Conservation (phyloP, 1,139 yeast species). For the Kurtzmaniella quercitrusa region DNA sequence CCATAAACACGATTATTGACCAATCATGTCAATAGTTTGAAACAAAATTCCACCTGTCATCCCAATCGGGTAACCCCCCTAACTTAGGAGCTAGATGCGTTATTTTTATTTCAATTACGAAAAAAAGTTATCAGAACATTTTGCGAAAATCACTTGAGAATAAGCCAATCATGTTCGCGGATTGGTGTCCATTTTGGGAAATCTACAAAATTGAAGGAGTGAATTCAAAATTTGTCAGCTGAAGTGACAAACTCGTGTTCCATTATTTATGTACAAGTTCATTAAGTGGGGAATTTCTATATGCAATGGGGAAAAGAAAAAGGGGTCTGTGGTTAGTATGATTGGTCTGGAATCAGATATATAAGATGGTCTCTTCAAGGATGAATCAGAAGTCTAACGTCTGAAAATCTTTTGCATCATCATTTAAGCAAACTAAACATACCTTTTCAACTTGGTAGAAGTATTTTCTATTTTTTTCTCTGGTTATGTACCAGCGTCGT, state of each 20-base stretch:
- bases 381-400: conserved; percentile 27
- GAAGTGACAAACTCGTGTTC: too few species aligned
- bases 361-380: conserved; percentile 7
- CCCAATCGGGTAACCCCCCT: not conserved
- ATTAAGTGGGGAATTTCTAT: not conserved
- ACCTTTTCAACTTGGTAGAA: conserved; percentile 12
- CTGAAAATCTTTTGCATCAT: conserved; percentile 25
- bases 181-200: not conserved
- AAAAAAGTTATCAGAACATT: not conserved
- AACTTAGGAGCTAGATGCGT: not conserved
- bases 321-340: conserved; percentile 3
- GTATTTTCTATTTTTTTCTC: conserved; percentile 3
- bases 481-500: too few species aligned
- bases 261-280: not conserved
- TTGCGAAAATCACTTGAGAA: not conserved
- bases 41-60: not conserved
- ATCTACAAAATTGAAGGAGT: not conserved
- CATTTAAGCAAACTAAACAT: conserved; percentile 16
- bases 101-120: not conserved
- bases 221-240: not conserved
- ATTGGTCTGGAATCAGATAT: conserved; percentile 4
- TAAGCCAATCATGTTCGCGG: conserved; percentile 2
- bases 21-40: not conserved
- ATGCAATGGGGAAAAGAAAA: not conserved
- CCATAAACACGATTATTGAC: not conserved